A percentile compares a stretch with the other conserved stretches of the same genome.
Evolutionary conservation across 106 monocot species (phyloP).

Genomic region (Dendrobium officinale): DNA sequence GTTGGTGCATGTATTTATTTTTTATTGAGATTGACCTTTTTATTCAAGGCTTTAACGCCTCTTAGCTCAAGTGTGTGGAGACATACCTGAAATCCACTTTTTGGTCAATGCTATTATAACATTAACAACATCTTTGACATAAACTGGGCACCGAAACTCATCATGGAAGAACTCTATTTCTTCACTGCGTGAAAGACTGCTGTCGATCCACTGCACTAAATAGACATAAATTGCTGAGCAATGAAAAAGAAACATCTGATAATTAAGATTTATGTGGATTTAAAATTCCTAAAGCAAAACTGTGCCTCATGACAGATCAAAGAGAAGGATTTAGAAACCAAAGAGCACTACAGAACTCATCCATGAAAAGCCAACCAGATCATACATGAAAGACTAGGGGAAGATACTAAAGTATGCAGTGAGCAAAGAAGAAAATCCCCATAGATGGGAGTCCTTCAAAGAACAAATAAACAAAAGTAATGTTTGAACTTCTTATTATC

Average conservation of each 20-base stretch:
- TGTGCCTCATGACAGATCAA: not conserved
- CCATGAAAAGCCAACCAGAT: not conserved
- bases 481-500: not conserved
- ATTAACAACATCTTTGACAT: constrained; percentile 73
- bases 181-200: constrained; percentile 39
- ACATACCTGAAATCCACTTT: constrained; percentile 70
- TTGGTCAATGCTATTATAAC: constrained; percentile 53
- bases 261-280: not conserved
- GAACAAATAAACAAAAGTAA: not conserved
- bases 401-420: not conserved
- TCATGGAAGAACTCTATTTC: constrained; percentile 89
- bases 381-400: not conserved
- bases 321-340: not conserved
- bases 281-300: not conserved
- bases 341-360: not conserved
- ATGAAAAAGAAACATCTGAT: not conserved
- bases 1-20: not conserved
- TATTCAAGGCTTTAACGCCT: not conserved
- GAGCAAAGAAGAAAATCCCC: not conserved
- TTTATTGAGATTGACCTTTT: not conserved
- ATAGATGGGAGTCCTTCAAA: not conserved
- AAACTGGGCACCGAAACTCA: constrained; percentile 88
- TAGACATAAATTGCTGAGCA: not conserved
- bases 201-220: constrained; percentile 85
- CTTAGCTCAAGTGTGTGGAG: not conserved